These are phyloP conservation scores for Akanthomyces uredinophilus DNA, from an alignment of 2,329 filamentous ascomycete species.

Conservation along the genomic window DNA sequence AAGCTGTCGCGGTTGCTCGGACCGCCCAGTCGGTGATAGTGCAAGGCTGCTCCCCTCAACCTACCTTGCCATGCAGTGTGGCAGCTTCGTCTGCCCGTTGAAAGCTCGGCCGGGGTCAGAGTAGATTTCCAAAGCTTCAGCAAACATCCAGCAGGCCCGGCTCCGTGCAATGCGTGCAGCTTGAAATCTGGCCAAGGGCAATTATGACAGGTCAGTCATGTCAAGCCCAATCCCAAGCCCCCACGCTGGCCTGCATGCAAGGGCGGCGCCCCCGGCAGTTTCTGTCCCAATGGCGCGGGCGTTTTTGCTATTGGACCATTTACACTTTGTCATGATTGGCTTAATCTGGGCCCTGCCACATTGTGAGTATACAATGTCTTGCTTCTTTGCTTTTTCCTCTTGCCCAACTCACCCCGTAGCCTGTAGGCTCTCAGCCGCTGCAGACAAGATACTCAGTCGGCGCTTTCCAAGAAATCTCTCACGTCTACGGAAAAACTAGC, in stretches of 20 bases:
- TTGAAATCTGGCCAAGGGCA: not conserved
- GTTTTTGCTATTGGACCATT: constrained; percentile 6
- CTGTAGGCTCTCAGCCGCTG: not conserved
- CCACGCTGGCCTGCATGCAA: constrained; percentile 5
- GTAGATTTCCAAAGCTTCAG: not conserved
- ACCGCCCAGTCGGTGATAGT: not conserved
- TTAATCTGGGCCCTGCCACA: not conserved
- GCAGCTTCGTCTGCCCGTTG: not conserved
- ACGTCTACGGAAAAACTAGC: too few species aligned
- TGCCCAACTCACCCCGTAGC: not conserved
- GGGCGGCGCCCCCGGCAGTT: constrained; percentile 7
- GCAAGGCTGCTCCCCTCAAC: not conserved
- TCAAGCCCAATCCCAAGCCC: not conserved
- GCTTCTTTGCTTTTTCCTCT: not conserved
- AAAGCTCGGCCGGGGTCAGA: not conserved
- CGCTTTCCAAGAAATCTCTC: too few species aligned
- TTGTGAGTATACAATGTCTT: not conserved
- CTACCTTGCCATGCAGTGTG: too few species aligned
- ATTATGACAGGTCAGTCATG: constrained; percentile 11
- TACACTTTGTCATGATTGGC: not conserved
- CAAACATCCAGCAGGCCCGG: not conserved
- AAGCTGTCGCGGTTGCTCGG: not conserved
- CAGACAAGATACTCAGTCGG: not conserved
- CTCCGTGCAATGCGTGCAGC: not conserved
- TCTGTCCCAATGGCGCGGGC: constrained; percentile 11